phyloP scores from a whole-genome alignment of 2,329 filamentous ascomycete species.

The Byssothecium circinans region DNA sequence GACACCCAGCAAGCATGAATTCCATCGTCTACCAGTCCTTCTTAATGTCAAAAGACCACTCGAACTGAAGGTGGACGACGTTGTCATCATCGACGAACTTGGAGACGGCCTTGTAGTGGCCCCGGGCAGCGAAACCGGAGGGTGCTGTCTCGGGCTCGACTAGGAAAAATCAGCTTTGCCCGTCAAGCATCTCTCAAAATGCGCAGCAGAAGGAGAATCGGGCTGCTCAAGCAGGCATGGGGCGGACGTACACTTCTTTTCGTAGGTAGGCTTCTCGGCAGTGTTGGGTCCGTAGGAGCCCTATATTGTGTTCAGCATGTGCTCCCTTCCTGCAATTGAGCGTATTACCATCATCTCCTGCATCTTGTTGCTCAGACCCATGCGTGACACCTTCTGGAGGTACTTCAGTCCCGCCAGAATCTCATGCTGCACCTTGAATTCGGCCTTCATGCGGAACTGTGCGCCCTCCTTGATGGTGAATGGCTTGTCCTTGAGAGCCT shows the following conservation, averaged over 20 bases:
- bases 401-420: constrained; percentile 95
- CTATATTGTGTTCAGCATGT: constrained; percentile 49
- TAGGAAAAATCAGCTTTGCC: constrained; percentile 42
- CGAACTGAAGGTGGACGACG: constrained; percentile 84
- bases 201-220: no score
- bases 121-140: constrained; percentile 84
- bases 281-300: constrained; percentile 94
- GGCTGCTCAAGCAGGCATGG: no score
- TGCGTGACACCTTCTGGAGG: constrained; percentile 88
- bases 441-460: constrained; percentile 90
- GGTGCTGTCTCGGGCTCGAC: constrained; percentile 92
- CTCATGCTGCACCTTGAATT: constrained; percentile 95
- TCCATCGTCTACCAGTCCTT: constrained; percentile 77
- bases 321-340: not conserved
- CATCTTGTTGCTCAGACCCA: constrained; percentile 86
- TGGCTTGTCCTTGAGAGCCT: constrained; percentile 81
- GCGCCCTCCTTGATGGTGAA: constrained; percentile 98
- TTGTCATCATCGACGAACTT: constrained; percentile 96
- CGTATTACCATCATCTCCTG: constrained; percentile 88
- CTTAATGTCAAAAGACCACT: constrained; percentile 94
- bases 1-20: constrained; percentile 2
- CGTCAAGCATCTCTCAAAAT: not conserved
- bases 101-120: constrained; percentile 85
- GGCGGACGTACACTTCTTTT: constrained; percentile 78
- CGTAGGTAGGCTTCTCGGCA: constrained; percentile 79